Conservation (phyloP, 2,329 filamentous ascomycete genomes). For the Botryosphaeria agaves region DNA sequence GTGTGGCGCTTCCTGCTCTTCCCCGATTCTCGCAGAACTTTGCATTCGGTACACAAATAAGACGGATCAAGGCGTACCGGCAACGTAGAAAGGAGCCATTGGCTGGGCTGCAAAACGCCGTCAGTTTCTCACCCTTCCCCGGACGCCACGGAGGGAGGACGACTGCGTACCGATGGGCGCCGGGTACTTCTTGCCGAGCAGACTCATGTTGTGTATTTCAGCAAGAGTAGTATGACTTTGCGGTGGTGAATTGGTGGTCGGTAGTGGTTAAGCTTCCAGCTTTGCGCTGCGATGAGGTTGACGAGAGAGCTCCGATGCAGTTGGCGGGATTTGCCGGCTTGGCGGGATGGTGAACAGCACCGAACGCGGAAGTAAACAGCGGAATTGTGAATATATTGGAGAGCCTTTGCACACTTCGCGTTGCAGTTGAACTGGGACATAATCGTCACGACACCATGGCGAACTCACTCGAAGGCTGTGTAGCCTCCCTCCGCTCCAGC, state of each 20-base stretch:
- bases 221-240: conserved; percentile 3
- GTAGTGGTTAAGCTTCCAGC: conserved; percentile 1
- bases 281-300: conserved; percentile 7
- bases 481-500: conserved; percentile 41
- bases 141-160: too few species aligned
- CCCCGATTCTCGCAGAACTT: not conserved
- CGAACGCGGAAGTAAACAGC: too few species aligned
- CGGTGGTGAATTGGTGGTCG: conserved; percentile 2
- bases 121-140: too few species aligned
- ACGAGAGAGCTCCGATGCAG: conserved; percentile 9
- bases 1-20: too few species aligned
- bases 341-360: too few species aligned
- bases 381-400: too few species aligned
- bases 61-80: conserved; percentile 4
- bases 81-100: conserved; percentile 7
- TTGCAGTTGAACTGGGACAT: too few species aligned
- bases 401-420: too few species aligned
- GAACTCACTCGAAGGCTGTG: conserved; percentile 38
- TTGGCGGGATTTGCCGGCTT: not conserved
- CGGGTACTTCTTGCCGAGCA: conserved; percentile 35
- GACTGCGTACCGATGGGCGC: conserved; percentile 28
- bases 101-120: conserved; percentile 3
- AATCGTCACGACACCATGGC: not conserved
- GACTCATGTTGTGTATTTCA: conserved; percentile 15
- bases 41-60: not conserved